Base-by-base conservation (phyloP, 179 eudicot species). In the Actinidia chinensis region DNA sequence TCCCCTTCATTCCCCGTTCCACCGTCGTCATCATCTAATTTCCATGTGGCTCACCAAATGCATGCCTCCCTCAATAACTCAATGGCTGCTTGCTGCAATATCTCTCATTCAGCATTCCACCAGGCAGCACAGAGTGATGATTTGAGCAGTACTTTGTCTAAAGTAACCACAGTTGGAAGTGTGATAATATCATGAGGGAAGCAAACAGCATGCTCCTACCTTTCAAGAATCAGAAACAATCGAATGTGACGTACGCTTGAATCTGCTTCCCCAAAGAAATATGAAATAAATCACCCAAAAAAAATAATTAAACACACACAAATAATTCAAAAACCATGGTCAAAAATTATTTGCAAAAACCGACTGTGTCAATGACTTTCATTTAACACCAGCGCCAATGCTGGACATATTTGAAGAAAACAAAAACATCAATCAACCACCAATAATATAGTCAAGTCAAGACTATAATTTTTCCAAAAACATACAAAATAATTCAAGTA, bases 121-220 rank as follows among this genome's bases (percentile, higher is more conserved):
- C 87, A 72, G 99, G 90, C 48, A 96, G n/a, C n/a, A n/a, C n/a
- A n/a, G n/a, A n/a, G 91, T 70, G 85, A 81, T 52, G 98, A 85
- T 83, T 87, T 90, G 71, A 88, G 80, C 17, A 77, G 78, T 60
- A 79, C 82, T 52, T 83, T 89, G 81, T 86, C 95, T 76, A 86
- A 81, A n/a, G 81, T 87, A 86, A 63, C 90, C 93, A 81, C 97
- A 92, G 76, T 88, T 87, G 79, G 99, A 91, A 78, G 99, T 96
- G n/a, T n/a, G 79, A 96, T 92, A 56, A 96, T 88, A 87, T 96
- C 99, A 96, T 94, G 68, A 96, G 89, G 79, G 99, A 97, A 66
- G 99, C 92, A 79, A 96, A 93, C 82, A 96, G 99, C 99, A 96
- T 96, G 92, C 98, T 96, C 88, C 97, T 92, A 82, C 99, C 99